A percentile compares a stretch with the other conserved stretches of the same genome.
phyloP scores from a whole-genome alignment of 345 rosid genomes.

The Corymbia maculata region DNA sequence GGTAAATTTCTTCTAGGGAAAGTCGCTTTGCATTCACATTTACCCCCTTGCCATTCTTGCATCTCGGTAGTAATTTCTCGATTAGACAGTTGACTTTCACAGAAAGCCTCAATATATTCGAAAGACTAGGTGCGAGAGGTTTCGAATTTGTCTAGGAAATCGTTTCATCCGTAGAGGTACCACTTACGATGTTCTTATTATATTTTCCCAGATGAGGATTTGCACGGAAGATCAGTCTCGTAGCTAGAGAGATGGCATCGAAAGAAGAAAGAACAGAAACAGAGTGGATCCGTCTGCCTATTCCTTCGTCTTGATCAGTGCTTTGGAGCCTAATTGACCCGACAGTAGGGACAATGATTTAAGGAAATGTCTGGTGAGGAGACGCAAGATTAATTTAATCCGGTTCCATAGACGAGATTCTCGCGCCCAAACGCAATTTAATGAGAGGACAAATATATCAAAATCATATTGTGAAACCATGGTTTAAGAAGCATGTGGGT shows the following conservation, averaged over 20 bases:
- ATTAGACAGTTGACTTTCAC: background rate
- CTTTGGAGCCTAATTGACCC: background rate
- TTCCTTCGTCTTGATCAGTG: background rate
- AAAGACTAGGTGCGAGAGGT: background rate
- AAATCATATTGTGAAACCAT: background rate
- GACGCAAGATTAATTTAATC: background rate
- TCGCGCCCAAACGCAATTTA: background rate
- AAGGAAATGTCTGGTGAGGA: background rate
- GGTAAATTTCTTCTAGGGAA: background rate
- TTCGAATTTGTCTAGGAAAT: background rate
- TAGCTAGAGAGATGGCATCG: background rate
- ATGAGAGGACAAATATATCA: background rate
- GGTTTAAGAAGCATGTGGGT: background rate
- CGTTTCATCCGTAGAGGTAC: background rate
- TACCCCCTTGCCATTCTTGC: background rate
- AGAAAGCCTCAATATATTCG: background rate
- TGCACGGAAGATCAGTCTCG: background rate
- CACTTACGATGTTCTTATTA: background rate
- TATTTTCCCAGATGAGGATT: background rate
- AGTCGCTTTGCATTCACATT: background rate
- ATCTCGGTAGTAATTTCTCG: background rate
- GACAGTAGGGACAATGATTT: background rate
- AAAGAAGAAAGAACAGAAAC: background rate
- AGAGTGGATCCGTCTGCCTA: background rate
- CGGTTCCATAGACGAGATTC: background rate